Percentiles rank a stretch among this genome's conserved stretches.
These are phyloP conservation scores for Verticillium nubilum DNA, from an alignment of 2,329 filamentous ascomycete species.

Conservation along the genomic window DNA sequence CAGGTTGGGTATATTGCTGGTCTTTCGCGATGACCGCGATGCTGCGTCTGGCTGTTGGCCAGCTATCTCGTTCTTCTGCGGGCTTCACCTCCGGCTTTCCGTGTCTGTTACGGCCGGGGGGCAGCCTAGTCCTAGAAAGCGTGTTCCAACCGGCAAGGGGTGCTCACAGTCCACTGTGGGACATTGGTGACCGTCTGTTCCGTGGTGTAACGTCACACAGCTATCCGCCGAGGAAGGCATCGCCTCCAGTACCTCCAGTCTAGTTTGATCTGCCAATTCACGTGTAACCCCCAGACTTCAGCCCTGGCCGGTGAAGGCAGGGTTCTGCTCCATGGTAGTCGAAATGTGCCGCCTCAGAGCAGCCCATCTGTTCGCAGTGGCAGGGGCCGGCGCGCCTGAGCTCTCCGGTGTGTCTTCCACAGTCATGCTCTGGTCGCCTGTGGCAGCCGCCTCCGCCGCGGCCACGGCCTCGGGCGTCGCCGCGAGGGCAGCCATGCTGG, in stretches of 20 bases:
- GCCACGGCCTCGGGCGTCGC: conserved; percentile 22
- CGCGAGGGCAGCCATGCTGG: conserved; percentile 73
- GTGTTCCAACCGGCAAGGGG: not conserved
- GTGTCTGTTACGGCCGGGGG: not conserved
- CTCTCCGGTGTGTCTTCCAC: conserved; percentile 11
- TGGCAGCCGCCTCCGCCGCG: conserved; percentile 4
- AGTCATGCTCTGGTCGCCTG: conserved; percentile 5
- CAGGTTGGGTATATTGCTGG: not conserved
- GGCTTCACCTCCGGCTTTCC: not conserved
- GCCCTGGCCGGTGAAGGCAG: conserved; percentile 52
- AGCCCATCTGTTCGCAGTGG: conserved; percentile 64
- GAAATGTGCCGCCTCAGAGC: conserved; percentile 80
- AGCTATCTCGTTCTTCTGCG: not conserved
- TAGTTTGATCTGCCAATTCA: not conserved
- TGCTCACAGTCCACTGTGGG: no score
- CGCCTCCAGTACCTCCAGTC: no score
- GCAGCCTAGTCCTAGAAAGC: not conserved
- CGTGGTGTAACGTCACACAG: no score
- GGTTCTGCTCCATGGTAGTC: conserved; percentile 82
- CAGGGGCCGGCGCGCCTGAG: conserved; percentile 15
- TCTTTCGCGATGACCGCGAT: not conserved
- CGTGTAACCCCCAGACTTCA: not conserved
- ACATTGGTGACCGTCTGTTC: no score
- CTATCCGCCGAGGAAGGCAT: no score
- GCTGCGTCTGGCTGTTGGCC: not conserved